These are phyloP conservation scores for Chlamydomonas sp. DNA, from an alignment of 139 green algal genomes.

Conservation along the genomic window DNA sequence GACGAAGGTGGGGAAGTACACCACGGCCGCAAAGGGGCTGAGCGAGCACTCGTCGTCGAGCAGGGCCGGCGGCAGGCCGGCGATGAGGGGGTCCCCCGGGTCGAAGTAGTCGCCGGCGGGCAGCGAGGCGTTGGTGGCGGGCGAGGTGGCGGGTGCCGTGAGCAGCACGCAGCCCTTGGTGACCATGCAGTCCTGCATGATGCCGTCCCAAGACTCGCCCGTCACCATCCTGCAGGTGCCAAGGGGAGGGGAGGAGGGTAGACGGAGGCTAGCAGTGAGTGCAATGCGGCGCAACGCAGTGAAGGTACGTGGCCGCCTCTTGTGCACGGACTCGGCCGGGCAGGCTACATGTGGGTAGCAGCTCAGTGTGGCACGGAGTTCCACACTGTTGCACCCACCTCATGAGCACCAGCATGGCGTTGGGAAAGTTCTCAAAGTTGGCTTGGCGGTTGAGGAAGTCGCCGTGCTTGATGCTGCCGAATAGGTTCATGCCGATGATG, in stretches of 20 bases:
- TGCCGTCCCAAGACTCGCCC: constrained; percentile 73
- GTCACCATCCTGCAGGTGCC: constrained; percentile 55
- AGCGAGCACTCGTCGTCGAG: constrained; percentile 40
- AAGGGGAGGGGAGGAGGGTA: too few species aligned
- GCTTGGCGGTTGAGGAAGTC: constrained; percentile 57
- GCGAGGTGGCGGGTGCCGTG: background rate
- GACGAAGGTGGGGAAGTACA: constrained; percentile 75
- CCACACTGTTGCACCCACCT: constrained; percentile 41
- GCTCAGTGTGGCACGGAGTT: too few species aligned
- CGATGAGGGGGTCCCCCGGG: constrained; percentile 5
- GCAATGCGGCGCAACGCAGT: too few species aligned
- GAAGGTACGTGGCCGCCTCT: too few species aligned
- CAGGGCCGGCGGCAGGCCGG: background rate
- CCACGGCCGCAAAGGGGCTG: constrained; percentile 24
- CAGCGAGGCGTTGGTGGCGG: background rate
- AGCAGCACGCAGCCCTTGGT: constrained; percentile 43
- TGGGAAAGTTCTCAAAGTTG: constrained; percentile 76
- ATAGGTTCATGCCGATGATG: constrained; percentile 86
- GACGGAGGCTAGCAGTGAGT: too few species aligned
- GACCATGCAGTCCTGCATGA: constrained; percentile 78
- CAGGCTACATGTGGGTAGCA: too few species aligned
- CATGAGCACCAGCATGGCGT: constrained; percentile 69
- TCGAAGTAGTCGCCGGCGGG: constrained; percentile 40
- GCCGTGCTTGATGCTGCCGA: constrained; percentile 66
- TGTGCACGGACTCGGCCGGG: too few species aligned